Evolutionary conservation across 2,329 filamentous ascomycete genomes (phyloP), one percentile per base, ranked within the genome.

Genomic region (Rhynchosporium graminicola): DNA sequence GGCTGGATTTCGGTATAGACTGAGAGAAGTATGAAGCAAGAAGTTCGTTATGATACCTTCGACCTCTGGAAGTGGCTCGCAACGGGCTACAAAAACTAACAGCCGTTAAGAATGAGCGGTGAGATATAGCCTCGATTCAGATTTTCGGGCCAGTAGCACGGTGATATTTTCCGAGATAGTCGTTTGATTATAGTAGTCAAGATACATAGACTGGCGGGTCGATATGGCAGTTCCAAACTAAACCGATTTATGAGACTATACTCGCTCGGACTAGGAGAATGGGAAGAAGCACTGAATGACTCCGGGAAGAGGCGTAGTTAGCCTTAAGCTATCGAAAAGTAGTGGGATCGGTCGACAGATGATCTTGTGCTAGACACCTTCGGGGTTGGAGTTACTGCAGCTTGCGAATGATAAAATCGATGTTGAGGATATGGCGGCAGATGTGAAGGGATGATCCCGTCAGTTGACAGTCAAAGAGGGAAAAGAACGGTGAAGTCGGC

Each of bases 21-120:
- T 57, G 7, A 40, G 9, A 42, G 28, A 48, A 13, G 12, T 43
- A 63, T 42, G 56, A 20, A 46, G 6, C 31, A 36, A 28, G 47
- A 46, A 29, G n/a, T 4, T 9, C 52, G 20, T n/a, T 36, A 45
- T 38, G n/a, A 9, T 38, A 26, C 43, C 9, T 54, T 47, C 28
- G 15, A 47, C 13, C 40, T 26, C 3, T 12, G 28, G n/a, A 47
- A 4, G 15, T 8, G 29, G 47, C 10, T 54, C 31, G 31, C 9
- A 36, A 65, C 13, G 36, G 38, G 28, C 36, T 58, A 26, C 10
- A 31, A 31, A 12, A 13, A 48, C 61, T 62, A 62, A 43, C 7
- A 52, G 50, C 56, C 55, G 59, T 62, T 61, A 55, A 59, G 58
- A 54, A 48, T 54, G 48, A 55, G 51, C 36, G 42, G 57, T 48